Evolutionary conservation across 2,329 filamentous ascomycete genomes (phyloP).

Genomic region (Aspergillus novoparasiticus): DNA sequence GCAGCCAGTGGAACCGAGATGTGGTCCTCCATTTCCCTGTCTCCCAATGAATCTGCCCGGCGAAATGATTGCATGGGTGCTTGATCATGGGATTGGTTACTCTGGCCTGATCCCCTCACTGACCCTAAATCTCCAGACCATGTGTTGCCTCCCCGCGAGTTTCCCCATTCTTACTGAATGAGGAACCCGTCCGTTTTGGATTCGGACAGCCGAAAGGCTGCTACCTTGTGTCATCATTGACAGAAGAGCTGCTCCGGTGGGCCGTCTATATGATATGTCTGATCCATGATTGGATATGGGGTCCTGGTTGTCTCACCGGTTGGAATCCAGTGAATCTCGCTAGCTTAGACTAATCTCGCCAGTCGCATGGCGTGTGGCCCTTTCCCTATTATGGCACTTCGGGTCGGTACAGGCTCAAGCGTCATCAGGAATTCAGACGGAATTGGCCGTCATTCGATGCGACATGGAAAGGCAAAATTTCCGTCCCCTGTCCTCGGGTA

Average conservation of each 20-base stretch:
- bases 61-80: not conserved
- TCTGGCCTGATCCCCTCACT: slow-evolving; percentile 4
- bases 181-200: slow-evolving; percentile 3
- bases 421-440: not conserved
- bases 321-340: slow-evolving; percentile 1
- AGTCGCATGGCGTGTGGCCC: slow-evolving; percentile 2
- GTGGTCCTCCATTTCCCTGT: slow-evolving; percentile 1
- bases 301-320: slow-evolving; percentile 3
- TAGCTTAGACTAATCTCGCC: slow-evolving; percentile 6
- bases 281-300: slow-evolving; percentile 6
- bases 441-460: slow-evolving; percentile 1
- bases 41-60: not conserved
- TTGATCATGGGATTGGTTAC: not conserved
- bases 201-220: slow-evolving; percentile 2
- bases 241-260: not conserved
- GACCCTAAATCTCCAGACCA: slow-evolving; percentile 4
- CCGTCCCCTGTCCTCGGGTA: slow-evolving; percentile 6
- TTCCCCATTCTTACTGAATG: slow-evolving; percentile 8
- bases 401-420: slow-evolving; percentile 8
- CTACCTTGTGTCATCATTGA: not conserved
- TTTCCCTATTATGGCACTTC: slow-evolving; percentile 1
- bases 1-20: slow-evolving; percentile 14
- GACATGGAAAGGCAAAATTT: not conserved
- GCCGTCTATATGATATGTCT: not conserved
- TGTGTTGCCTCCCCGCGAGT: slow-evolving; percentile 7